These are phyloP conservation scores for Nemania diffusa DNA, from an alignment of 2,329 filamentous ascomycete genomes.

Conservation along the genomic window DNA sequence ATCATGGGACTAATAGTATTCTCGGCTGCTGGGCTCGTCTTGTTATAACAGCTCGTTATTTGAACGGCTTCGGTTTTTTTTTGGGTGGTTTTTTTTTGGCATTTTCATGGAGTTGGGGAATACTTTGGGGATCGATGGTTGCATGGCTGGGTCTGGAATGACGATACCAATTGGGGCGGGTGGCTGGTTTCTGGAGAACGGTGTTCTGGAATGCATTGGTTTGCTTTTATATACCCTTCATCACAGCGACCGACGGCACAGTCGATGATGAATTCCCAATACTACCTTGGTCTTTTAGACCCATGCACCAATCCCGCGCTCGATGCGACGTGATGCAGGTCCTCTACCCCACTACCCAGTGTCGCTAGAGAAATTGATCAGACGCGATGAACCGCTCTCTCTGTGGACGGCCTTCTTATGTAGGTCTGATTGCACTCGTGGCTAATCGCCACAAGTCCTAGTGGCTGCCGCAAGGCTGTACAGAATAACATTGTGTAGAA, in stretches of 20 bases:
- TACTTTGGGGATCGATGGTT: neutral
- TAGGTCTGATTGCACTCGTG: neutral
- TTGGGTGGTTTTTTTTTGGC: slow-evolving; percentile 27
- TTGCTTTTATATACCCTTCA: slow-evolving; percentile 35
- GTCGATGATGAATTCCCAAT: slow-evolving; percentile 26
- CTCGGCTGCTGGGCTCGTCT: slow-evolving; percentile 46
- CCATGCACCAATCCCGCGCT: slow-evolving; percentile 27
- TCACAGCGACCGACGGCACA: slow-evolving; percentile 24
- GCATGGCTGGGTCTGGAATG: slow-evolving; percentile 17
- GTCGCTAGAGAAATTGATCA: neutral
- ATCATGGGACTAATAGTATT: slow-evolving; percentile 49
- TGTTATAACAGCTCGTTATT: slow-evolving; percentile 41
- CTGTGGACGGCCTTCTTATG: neutral
- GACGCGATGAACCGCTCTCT: neutral
- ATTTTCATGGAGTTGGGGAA: slow-evolving; percentile 41
- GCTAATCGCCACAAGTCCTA: neutral
- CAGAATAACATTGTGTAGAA: neutral
- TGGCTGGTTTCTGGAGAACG: slow-evolving; percentile 20
- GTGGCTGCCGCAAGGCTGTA: slow-evolving; percentile 1
- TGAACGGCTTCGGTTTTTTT: no score
- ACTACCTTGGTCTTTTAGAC: slow-evolving; percentile 6
- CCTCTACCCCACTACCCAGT: neutral
- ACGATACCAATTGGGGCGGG: slow-evolving; percentile 15
- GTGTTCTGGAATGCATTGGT: slow-evolving; percentile 31
- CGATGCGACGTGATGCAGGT: slow-evolving; percentile 18